Evolutionary conservation across 202 grass and related monocot species (phyloP).

Genomic region (Zoysia matrella): DNA sequence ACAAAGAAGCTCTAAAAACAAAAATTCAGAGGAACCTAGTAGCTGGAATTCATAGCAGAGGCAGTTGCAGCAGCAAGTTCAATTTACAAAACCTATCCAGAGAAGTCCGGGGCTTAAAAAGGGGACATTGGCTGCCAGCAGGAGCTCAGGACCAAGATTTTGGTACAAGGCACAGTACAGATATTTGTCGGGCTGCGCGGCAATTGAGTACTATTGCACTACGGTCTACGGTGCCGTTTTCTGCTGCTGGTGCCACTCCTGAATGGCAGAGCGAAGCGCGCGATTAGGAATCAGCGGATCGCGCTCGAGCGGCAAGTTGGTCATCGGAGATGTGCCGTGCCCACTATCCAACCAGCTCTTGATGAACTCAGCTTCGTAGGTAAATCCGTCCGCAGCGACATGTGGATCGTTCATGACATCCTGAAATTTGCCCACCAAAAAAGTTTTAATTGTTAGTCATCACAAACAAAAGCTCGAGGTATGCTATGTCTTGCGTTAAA

Average conservation of each 20-base stretch:
- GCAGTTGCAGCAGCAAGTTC: too few species aligned
- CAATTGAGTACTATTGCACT: background rate
- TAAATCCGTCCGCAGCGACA: slow-evolving; percentile 65
- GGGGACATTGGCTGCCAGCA: background rate
- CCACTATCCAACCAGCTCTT: slow-evolving; percentile 51
- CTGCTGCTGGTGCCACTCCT: slow-evolving; percentile 65
- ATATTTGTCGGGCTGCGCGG: background rate
- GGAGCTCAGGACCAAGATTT: background rate
- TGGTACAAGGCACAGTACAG: background rate
- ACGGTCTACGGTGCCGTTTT: background rate
- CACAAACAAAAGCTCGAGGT: background rate
- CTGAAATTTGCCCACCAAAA: slow-evolving; percentile 28
- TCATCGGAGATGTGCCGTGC: slow-evolving; percentile 65
- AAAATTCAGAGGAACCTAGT: too few species aligned
- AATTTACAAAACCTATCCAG: background rate
- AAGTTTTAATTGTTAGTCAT: background rate
- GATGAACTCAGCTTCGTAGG: slow-evolving; percentile 61
- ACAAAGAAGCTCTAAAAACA: too few species aligned
- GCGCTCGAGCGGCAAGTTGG: slow-evolving; percentile 58
- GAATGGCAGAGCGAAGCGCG: slow-evolving; percentile 67
- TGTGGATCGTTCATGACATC: slow-evolving; percentile 69
- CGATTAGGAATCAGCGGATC: slow-evolving; percentile 54
- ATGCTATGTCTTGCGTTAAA: background rate
- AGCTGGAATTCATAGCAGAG: too few species aligned
- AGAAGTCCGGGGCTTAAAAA: background rate